A percentile compares a stretch with the other conserved stretches of the same genome.
Conservation (phyloP, 2,329 filamentous ascomycete genomes). For the Pseudocercospora pini-densiflorae region DNA sequence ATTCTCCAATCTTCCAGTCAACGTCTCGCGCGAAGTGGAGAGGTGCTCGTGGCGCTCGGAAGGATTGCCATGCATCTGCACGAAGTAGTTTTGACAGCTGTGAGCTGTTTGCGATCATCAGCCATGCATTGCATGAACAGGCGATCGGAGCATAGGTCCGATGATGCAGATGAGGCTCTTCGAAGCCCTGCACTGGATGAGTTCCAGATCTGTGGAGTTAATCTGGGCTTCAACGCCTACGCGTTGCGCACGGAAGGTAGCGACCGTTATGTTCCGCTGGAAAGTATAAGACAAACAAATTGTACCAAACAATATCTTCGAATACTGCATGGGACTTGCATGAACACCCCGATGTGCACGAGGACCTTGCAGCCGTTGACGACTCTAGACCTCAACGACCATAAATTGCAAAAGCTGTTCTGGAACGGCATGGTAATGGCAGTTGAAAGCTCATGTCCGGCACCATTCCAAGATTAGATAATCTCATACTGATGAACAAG, state of each 20-base stretch:
- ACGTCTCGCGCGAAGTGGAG: neutral
- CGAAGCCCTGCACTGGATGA: neutral
- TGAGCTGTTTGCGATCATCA: neutral
- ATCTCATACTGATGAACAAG: too few relatives aligned
- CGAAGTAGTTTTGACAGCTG: slow-evolving; percentile 3
- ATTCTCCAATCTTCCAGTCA: neutral
- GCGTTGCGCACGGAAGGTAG: neutral
- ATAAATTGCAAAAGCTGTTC: neutral
- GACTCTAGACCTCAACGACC: neutral
- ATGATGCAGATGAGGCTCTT: neutral
- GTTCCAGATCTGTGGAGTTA: neutral
- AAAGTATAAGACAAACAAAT: neutral
- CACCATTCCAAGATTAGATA: too few relatives aligned
- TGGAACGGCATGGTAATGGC: too few relatives aligned
- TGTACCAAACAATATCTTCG: neutral
- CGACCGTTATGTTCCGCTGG: neutral
- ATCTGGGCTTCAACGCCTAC: neutral
- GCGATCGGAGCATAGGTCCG: neutral
- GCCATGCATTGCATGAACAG: neutral
- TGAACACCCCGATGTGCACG: neutral
- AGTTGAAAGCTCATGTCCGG: too few relatives aligned
- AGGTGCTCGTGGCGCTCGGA: neutral
- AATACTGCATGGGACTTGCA: neutral
- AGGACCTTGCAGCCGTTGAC: neutral
- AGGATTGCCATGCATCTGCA: neutral